Conservation (phyloP, 2,329 filamentous ascomycete genomes). For the Fusarium sp. region DNA sequence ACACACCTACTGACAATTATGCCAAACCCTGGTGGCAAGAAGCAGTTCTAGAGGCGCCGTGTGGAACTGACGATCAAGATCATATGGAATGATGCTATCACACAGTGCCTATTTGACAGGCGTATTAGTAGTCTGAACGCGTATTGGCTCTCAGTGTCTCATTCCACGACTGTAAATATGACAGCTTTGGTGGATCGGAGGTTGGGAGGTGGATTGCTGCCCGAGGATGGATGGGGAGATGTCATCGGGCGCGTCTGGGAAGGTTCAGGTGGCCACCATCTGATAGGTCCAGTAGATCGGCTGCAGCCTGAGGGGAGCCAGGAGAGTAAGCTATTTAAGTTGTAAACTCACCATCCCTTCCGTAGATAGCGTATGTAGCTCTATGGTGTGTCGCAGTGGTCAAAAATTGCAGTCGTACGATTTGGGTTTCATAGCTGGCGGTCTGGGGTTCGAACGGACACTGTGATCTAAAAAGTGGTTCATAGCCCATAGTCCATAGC, state of each 20-base stretch:
- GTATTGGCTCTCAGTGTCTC: too few relatives aligned
- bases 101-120: too few relatives aligned
- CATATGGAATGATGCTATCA: too few relatives aligned
- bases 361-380: background rate
- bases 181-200: too few relatives aligned
- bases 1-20: too few relatives aligned
- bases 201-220: background rate
- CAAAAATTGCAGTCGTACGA: background rate
- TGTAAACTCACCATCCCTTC: background rate
- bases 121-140: too few relatives aligned
- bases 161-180: too few relatives aligned
- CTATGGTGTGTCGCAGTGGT: background rate
- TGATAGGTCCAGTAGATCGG: background rate
- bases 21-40: too few relatives aligned
- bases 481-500: background rate
- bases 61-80: too few relatives aligned
- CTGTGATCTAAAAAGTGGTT: fast-evolving
- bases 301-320: too few relatives aligned
- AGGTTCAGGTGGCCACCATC: fast-evolving
- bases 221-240: background rate
- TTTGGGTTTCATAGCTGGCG: background rate
- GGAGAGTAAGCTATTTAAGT: background rate
- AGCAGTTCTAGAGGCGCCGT: too few relatives aligned
- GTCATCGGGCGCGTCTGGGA: fast-evolving
- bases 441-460: background rate